phyloP scores from a whole-genome alignment of 73 alveolate genomes.

The Symbiodinium pilosum region DNA sequence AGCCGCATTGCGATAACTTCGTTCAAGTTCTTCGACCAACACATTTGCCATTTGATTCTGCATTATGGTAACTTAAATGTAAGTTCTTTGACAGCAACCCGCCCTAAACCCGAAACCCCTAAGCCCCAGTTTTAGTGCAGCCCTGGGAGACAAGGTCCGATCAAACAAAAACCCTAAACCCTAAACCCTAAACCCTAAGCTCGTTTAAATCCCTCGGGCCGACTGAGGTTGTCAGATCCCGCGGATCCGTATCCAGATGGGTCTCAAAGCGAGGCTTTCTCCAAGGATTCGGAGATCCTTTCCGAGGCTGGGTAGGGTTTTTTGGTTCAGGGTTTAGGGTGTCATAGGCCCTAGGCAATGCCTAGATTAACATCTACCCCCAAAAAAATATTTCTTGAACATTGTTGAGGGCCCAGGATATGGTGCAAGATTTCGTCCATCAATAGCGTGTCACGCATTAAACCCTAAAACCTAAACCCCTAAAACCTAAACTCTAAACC shows the following conservation, averaged over 20 bases:
- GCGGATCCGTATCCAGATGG: not conserved
- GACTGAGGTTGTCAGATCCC: no score
- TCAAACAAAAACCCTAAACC: not conserved
- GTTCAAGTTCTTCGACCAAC: not conserved
- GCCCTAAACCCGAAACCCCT: not conserved
- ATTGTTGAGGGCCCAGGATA: no score
- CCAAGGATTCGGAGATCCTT: not conserved
- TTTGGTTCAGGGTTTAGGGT: no score
- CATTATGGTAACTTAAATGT: not conserved
- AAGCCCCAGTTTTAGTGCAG: not conserved
- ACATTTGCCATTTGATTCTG: not conserved
- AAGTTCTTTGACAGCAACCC: not conserved
- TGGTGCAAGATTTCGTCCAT: no score
- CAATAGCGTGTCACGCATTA: no score
- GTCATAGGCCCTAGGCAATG: no score
- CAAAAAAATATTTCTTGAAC: no score
- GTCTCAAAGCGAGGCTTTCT: slow-evolving; percentile 1
- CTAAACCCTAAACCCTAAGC: not conserved
- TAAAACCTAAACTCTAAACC: no score
- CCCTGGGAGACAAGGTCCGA: not conserved
- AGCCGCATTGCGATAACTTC: no score
- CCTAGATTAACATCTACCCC: no score
- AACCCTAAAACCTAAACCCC: no score
- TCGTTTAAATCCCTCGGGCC: not conserved
- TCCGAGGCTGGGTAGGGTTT: not conserved